Evolutionary conservation across 2,329 filamentous ascomycete species (phyloP).

Genomic region (Pseudogymnoascus sp.): DNA sequence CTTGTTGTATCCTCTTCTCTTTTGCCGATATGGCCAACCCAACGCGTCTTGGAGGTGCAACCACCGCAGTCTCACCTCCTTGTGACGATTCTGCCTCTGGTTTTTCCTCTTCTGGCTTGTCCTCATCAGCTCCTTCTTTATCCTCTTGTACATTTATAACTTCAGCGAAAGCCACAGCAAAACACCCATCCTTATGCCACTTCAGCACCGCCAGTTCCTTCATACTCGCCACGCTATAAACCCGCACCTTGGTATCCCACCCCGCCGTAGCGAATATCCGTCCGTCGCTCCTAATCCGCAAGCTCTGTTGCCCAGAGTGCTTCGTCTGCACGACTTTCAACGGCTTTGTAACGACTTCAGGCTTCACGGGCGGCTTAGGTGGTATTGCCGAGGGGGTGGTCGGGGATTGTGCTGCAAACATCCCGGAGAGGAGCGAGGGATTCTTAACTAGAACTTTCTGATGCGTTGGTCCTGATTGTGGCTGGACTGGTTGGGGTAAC

Average conservation of each 20-base stretch:
- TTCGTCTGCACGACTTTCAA: slow-evolving; percentile 66
- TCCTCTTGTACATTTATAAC: slow-evolving; percentile 23
- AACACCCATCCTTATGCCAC: slow-evolving; percentile 88
- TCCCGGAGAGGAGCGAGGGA: not conserved
- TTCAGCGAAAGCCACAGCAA: slow-evolving; percentile 66
- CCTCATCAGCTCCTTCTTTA: slow-evolving; percentile 10
- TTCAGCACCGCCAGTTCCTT: slow-evolving; percentile 86
- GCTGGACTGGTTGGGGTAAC: not conserved
- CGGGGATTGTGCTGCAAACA: not conserved
- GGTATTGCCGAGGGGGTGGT: not conserved
- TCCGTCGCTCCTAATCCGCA: slow-evolving; percentile 71
- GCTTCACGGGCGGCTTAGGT: not conserved
- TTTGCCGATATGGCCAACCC: slow-evolving; percentile 46
- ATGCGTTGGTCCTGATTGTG: not conserved
- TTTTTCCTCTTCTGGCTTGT: slow-evolving; percentile 5
- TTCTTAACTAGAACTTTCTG: not conserved
- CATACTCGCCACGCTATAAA: slow-evolving; percentile 76
- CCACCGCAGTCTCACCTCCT: not conserved
- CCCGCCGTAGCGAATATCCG: slow-evolving; percentile 83
- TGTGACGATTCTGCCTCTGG: slow-evolving; percentile 7
- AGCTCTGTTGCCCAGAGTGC: slow-evolving; percentile 81
- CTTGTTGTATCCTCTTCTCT: slow-evolving; percentile 55
- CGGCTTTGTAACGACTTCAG: slow-evolving; percentile 31
- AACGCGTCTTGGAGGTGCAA: slow-evolving; percentile 14
- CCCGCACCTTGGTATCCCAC: slow-evolving; percentile 77